These are phyloP conservation scores for Halophytophthora batemanensis DNA, from an alignment of 352 stramenopile species.

Conservation along the genomic window DNA sequence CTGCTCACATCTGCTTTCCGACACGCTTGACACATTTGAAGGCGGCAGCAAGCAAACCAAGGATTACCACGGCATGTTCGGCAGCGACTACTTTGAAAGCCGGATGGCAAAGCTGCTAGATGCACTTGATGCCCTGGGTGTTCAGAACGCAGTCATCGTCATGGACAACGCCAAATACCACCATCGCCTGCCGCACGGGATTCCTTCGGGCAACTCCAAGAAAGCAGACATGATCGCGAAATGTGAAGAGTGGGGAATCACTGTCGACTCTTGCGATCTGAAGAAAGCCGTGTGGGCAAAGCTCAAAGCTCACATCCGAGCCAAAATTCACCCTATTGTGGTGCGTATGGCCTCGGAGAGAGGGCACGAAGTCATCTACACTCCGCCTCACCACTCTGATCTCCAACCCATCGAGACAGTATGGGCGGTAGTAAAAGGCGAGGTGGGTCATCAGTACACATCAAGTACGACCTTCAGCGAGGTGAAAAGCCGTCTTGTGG, in stretches of 20 bases:
- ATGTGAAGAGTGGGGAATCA: background rate
- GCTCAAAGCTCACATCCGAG: constrained; percentile 7
- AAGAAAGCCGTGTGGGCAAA: background rate
- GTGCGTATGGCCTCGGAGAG: constrained; percentile 4
- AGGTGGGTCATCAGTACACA: no score
- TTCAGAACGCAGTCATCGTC: constrained; percentile 7
- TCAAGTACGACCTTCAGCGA: no score
- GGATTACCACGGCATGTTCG: constrained; percentile 22
- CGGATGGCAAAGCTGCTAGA: constrained; percentile 4
- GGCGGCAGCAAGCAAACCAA: constrained; percentile 15
- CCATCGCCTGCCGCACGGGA: background rate
- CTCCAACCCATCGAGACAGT: constrained; percentile 21
- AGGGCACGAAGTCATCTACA: constrained; percentile 18
- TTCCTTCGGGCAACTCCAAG: background rate
- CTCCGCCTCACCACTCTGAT: constrained; percentile 20
- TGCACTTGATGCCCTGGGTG: background rate
- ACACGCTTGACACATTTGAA: constrained; percentile 15
- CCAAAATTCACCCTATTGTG: constrained; percentile 5
- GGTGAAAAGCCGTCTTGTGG: no score
- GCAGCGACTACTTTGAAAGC: constrained; percentile 11
- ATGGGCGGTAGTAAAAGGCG: no score
- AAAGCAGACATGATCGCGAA: background rate
- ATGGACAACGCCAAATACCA: constrained; percentile 15
- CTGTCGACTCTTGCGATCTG: no score
- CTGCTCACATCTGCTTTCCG: background rate